Percentiles rank a stretch among this genome's conserved stretches.
phyloP scores from a whole-genome alignment of 1,139 yeast species.

The Candida tropicalis region DNA sequence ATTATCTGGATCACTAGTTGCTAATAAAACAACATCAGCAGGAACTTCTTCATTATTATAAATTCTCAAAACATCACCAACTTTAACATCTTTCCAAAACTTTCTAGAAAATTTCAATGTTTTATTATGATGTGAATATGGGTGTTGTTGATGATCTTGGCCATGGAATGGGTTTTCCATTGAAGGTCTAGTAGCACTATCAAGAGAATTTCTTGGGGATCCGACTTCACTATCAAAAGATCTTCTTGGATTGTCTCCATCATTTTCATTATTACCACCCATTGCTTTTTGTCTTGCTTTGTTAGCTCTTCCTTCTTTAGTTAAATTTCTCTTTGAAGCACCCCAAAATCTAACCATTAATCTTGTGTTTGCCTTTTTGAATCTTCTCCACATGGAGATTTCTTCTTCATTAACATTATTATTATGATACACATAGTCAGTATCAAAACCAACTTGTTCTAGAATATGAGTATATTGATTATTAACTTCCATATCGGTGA shows the following conservation, averaged over 20 bases:
- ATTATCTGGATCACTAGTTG: slow-evolving; percentile 56
- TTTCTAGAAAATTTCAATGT: slow-evolving; percentile 34
- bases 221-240: slow-evolving; percentile 37
- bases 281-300: slow-evolving; percentile 27
- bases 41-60: slow-evolving; percentile 61
- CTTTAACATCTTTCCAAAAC: slow-evolving; percentile 57
- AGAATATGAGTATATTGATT: slow-evolving; percentile 52
- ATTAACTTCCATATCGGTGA: slow-evolving; percentile 56
- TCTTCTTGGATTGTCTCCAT: slow-evolving; percentile 23
- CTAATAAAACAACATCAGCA: slow-evolving; percentile 53
- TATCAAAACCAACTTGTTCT: slow-evolving; percentile 19
- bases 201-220: slow-evolving; percentile 21
- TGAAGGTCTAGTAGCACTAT: slow-evolving; percentile 19
- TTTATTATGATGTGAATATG: slow-evolving; percentile 17
- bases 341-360: slow-evolving; percentile 32
- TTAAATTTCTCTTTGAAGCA: slow-evolving; percentile 32
- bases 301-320: slow-evolving; percentile 42
- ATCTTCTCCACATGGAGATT: slow-evolving; percentile 60
- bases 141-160: slow-evolving; percentile 14
- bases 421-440: slow-evolving; percentile 33
- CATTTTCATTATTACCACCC: slow-evolving; percentile 9
- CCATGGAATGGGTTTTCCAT: slow-evolving; percentile 27
- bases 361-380: slow-evolving; percentile 53
- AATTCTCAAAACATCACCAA: slow-evolving; percentile 56
- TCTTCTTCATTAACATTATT: slow-evolving; percentile 49